Percentiles rank a stretch among this genome's conserved stretches.
Evolutionary conservation across 2,329 filamentous ascomycete genomes (phyloP).

Genomic region (Cercospora zeae-maydis): DNA sequence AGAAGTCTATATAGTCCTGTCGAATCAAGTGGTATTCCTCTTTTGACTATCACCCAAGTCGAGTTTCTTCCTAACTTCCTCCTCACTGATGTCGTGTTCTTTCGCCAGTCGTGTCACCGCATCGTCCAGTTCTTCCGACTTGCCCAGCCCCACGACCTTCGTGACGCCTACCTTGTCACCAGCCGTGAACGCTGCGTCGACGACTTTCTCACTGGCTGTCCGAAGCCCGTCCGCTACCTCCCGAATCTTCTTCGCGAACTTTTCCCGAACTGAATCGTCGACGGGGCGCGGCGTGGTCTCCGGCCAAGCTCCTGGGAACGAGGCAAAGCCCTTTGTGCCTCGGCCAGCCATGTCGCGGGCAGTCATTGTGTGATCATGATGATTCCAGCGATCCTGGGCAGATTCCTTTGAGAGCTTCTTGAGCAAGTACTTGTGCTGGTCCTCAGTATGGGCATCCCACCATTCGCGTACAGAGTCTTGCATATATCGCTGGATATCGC

Average conservation of each 20-base stretch:
- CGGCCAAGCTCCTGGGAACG: not conserved
- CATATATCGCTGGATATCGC: not conserved
- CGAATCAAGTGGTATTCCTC: not conserved
- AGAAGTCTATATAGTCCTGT: not conserved
- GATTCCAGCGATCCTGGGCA: not conserved
- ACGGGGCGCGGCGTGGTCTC: not conserved
- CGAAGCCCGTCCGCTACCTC: not conserved
- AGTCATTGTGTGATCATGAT: slow-evolving; percentile 1
- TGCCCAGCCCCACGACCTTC: not conserved
- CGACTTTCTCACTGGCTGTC: not conserved
- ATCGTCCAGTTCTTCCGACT: not conserved
- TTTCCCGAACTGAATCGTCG: not conserved
- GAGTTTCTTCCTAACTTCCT: not conserved
- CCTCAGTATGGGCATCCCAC: not conserved
- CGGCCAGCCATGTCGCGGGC: not conserved
- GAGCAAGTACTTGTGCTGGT: not conserved
- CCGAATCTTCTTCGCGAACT: not conserved
- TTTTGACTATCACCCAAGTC: not conserved
- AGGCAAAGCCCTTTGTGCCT: not conserved
- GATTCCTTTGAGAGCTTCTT: not conserved
- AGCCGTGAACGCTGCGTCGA: not conserved
- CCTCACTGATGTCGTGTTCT: not conserved
- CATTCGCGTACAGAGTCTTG: not conserved
- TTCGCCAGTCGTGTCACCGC: not conserved
- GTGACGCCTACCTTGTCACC: not conserved